A percentile compares a stretch with the other conserved stretches of the same genome.
Conservation (phyloP, 495 filamentous ascomycete species). For the Achaetomiella virescens region DNA sequence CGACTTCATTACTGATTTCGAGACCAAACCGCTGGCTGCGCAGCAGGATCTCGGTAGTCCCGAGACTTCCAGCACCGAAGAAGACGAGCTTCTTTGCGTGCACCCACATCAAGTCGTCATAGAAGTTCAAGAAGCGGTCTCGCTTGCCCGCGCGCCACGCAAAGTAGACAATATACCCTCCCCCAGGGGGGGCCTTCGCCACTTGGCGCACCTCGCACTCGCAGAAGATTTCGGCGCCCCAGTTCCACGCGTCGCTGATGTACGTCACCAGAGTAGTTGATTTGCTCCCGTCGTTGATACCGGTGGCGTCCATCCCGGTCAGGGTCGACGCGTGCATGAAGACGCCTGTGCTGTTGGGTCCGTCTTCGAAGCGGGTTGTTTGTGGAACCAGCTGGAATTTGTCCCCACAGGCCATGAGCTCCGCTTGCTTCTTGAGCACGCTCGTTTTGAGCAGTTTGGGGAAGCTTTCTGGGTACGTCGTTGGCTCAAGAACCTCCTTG, state of each 20-base stretch:
- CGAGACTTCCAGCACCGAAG: constrained; percentile 56
- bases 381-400: constrained; percentile 53
- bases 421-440: constrained; percentile 51
- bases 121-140: constrained; percentile 50
- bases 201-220: constrained; percentile 63
- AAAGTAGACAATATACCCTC: constrained; percentile 58
- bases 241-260: constrained; percentile 65
- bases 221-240: constrained; percentile 69
- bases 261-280: constrained; percentile 60
- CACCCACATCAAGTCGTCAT: constrained; percentile 63
- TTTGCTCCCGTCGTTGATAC: constrained; percentile 64
- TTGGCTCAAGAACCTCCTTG: constrained; percentile 51
- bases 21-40: constrained; percentile 55
- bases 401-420: constrained; percentile 39
- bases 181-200: constrained; percentile 43
- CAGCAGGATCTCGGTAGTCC: constrained; percentile 61
- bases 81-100: constrained; percentile 55
- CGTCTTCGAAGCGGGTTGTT: constrained; percentile 55
- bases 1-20: constrained; percentile 51
- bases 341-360: constrained; percentile 55
- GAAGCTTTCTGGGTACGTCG: constrained; percentile 50
- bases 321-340: constrained; percentile 53
- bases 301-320: constrained; percentile 57
- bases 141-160: constrained; percentile 59
- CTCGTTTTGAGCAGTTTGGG: constrained; percentile 50